These are phyloP conservation scores for Begonia masoniana DNA, from an alignment of 306 rosid genomes.

Conservation along the genomic window DNA sequence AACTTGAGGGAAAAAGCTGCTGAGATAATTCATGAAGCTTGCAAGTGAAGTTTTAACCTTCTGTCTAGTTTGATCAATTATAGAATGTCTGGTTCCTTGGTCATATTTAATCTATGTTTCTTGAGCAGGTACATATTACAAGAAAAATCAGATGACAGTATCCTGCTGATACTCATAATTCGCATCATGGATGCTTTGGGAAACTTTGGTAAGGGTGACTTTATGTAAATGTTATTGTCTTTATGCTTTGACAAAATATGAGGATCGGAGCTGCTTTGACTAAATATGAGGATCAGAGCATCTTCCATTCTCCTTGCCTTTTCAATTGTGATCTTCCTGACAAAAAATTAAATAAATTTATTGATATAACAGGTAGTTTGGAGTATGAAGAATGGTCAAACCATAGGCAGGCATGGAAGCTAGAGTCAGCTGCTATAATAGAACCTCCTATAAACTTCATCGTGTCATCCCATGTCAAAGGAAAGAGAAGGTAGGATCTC, in stretches of 20 bases:
- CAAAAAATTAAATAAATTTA: slow-evolving; percentile 2
- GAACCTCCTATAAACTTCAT: slow-evolving; percentile 89
- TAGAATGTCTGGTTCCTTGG: slow-evolving; percentile 13
- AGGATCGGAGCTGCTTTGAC: not conserved
- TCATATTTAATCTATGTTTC: slow-evolving; percentile 3
- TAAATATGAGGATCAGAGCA: not conserved
- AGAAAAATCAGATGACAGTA: slow-evolving; percentile 91
- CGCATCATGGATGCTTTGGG: slow-evolving; percentile 95
- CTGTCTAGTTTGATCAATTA: slow-evolving; percentile 12
- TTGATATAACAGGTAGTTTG: slow-evolving; percentile 53
- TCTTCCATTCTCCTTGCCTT: not conserved
- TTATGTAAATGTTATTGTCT: not conserved
- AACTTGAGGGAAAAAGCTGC: slow-evolving; percentile 84
- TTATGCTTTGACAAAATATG: not conserved
- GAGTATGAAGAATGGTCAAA: slow-evolving; percentile 96
- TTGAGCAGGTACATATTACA: slow-evolving; percentile 63
- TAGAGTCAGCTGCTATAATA: slow-evolving; percentile 87
- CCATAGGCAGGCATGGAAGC: slow-evolving; percentile 98
- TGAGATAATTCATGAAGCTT: slow-evolving; percentile 68
- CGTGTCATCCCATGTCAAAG: slow-evolving; percentile 68
- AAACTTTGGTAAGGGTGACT: slow-evolving; percentile 61
- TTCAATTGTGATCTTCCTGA: not conserved
- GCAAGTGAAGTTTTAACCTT: slow-evolving; percentile 52
- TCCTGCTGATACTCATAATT: slow-evolving; percentile 73
- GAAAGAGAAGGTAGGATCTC: slow-evolving; percentile 64